phyloP scores from a whole-genome alignment of 2,329 filamentous ascomycete genomes.

The Colletotrichum horii region DNA sequence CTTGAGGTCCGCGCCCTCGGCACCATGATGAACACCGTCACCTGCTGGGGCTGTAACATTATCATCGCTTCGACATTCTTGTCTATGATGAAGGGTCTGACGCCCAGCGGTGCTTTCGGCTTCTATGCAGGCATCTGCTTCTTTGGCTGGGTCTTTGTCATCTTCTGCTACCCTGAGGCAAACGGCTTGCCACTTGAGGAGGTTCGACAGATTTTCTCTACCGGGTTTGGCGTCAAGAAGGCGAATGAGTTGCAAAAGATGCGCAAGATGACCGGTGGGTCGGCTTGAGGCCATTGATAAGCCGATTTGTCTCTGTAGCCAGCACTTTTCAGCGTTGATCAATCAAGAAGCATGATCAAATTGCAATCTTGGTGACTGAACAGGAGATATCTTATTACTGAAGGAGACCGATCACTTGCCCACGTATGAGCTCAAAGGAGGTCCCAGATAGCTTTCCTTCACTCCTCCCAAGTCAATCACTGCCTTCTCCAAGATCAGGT shows the following conservation, averaged over 20 bases:
- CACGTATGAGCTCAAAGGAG: slow-evolving; percentile 29
- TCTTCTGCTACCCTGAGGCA: slow-evolving; percentile 58
- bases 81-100: slow-evolving; percentile 52
- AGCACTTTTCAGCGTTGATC: not conserved
- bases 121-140: slow-evolving; percentile 58
- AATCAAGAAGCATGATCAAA: not conserved
- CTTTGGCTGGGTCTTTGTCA: slow-evolving; percentile 49
- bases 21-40: slow-evolving; percentile 54
- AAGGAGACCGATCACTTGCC: fast-evolving
- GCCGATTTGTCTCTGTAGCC: not conserved
- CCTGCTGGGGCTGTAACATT: slow-evolving; percentile 52
- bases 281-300: not conserved
- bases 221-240: slow-evolving; percentile 50
- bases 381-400: not conserved
- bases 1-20: slow-evolving; percentile 52
- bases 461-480: slow-evolving; percentile 36
- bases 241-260: slow-evolving; percentile 43
- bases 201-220: slow-evolving; percentile 54
- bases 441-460: slow-evolving; percentile 39
- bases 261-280: slow-evolving; percentile 22
- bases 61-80: slow-evolving; percentile 56
- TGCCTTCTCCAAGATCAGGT: slow-evolving; percentile 42
- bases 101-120: slow-evolving; percentile 55
- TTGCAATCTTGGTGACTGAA: not conserved
- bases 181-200: slow-evolving; percentile 61